Base-by-base conservation (phyloP, 768 basidiomycete genomes). In the Dacryopinax primogenitus region DNA sequence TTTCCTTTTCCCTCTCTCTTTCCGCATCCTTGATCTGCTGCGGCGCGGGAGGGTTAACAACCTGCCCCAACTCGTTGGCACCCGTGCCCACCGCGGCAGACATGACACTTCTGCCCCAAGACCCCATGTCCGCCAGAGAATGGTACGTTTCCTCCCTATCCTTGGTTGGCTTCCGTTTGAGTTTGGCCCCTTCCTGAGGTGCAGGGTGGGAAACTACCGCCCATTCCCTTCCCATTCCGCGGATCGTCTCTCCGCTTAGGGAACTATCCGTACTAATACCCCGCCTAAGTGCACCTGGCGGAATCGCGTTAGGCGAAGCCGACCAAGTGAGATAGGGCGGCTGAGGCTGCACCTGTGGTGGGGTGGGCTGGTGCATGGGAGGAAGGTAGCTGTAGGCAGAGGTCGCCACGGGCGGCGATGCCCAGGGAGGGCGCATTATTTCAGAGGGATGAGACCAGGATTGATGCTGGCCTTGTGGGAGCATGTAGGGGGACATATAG, bases 1-100 rank as follows among this genome's bases (percentile, higher is more conserved):
- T 30, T 39, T 67, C 65, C 35, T 18, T n/a, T 37, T 62, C 65
- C 32, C 35, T 61, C 61, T 67, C n/a, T 30, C 47, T 39, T 15
- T 26, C 34, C 30, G 41, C 63, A 41, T 63, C 62, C 18, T 39
- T 35, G 33, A 3, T 6, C 62, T 21, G 3, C 4, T 63, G 12
- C 36, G 39, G n/a, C 18, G 11, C 51, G 7, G 62, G 7, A 63
- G 15, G 26, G 13, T 23, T 33, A 34, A 35, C 6, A 23, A n/a
- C n/a, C n/a, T 33, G 12, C 66, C 58, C 34, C 33, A 58, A 13
- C 32, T 34, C 39, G 12, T 44, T 34, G 41, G 51, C 35, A 62
- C 39, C 32, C 35, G 37, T 18, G 64, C 64, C 41, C 35, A 23
- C 33, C 33, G 36, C 39, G 28, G 32, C 51, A 30, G 12, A 58